Conservation (phyloP, 768 basidiomycete species). For the Lentinula boryana region DNA sequence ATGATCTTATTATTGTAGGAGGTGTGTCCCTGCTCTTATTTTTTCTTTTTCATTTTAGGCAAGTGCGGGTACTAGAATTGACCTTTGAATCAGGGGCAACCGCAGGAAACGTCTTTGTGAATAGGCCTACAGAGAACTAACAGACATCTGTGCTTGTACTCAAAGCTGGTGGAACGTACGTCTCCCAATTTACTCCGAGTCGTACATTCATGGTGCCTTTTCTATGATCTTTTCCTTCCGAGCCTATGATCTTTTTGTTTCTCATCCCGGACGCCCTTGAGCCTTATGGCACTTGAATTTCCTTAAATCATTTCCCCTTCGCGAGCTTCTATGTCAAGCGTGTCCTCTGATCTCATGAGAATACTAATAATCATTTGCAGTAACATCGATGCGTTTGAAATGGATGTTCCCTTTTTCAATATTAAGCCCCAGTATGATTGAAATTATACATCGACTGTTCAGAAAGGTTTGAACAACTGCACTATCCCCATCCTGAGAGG, state of each 20-base stretch:
- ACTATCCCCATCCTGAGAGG: slow-evolving; percentile 19
- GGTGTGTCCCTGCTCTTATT: background rate
- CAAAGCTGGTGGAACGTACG: slow-evolving; percentile 10
- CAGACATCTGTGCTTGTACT: slow-evolving; percentile 11
- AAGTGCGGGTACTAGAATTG: background rate
- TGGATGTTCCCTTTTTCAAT: background rate
- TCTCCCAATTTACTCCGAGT: background rate
- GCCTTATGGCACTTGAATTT: too few species aligned
- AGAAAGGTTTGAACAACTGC: slow-evolving; percentile 18
- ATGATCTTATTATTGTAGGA: slow-evolving; percentile 13
- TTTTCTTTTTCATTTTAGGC: too few species aligned
- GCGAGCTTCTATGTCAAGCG: too few species aligned
- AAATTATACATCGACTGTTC: slow-evolving; percentile 25
- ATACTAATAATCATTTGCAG: background rate
- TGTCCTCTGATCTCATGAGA: too few species aligned
- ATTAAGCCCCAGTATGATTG: slow-evolving; percentile 12
- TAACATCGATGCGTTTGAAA: background rate
- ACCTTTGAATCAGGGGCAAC: slow-evolving; percentile 8
- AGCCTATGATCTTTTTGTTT: too few species aligned
- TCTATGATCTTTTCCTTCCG: too few species aligned
- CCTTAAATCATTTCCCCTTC: background rate
- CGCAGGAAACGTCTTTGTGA: slow-evolving; percentile 15
- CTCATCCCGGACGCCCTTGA: background rate
- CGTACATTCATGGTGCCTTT: too few species aligned
- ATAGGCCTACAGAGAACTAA: slow-evolving; percentile 11